These are phyloP conservation scores for Monosporozyma solicola DNA, from an alignment of 805 yeast species.

Conservation along the genomic window DNA sequence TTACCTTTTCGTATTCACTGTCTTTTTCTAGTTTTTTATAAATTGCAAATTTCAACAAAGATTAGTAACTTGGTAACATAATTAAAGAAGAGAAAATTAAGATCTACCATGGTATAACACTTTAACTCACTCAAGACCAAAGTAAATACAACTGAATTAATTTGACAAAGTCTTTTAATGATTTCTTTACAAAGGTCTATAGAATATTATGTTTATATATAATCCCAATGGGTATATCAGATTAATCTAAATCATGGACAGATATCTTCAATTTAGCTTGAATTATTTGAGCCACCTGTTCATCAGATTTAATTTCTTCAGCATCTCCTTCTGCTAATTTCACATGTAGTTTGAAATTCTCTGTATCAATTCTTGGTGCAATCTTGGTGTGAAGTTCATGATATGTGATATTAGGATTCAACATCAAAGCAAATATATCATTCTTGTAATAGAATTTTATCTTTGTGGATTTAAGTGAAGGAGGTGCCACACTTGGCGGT, in stretches of 20 bases:
- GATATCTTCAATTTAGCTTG: slow-evolving; percentile 31
- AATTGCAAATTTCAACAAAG: not conserved
- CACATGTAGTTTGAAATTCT: slow-evolving; percentile 29
- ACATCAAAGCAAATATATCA: slow-evolving; percentile 66
- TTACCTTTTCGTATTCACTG: not conserved
- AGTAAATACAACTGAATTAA: not conserved
- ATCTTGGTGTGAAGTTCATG: slow-evolving; percentile 45
- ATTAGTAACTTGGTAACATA: not conserved
- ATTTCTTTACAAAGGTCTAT: not conserved
- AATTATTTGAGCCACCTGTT: slow-evolving; percentile 29
- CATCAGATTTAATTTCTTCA: slow-evolving; percentile 28
- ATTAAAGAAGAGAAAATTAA: not conserved
- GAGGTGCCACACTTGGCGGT: slow-evolving; percentile 23
- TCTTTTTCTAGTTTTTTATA: not conserved
- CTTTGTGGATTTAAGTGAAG: slow-evolving; percentile 34
- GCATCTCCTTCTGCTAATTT: slow-evolving; percentile 28
- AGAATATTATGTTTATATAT: not conserved
- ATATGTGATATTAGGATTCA: slow-evolving; percentile 40
- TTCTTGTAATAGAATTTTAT: slow-evolving; percentile 71
- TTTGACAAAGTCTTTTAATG: not conserved
- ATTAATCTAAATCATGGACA: slow-evolving; percentile 27
- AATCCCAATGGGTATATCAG: not conserved
- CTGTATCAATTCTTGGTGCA: slow-evolving; percentile 39
- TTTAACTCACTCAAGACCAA: too few species aligned
- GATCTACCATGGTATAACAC: not conserved